Evolutionary conservation across 2,329 filamentous ascomycete genomes (phyloP), one percentile per base, ranked within the genome.

Genomic region (Alternaria postmessia): DNA sequence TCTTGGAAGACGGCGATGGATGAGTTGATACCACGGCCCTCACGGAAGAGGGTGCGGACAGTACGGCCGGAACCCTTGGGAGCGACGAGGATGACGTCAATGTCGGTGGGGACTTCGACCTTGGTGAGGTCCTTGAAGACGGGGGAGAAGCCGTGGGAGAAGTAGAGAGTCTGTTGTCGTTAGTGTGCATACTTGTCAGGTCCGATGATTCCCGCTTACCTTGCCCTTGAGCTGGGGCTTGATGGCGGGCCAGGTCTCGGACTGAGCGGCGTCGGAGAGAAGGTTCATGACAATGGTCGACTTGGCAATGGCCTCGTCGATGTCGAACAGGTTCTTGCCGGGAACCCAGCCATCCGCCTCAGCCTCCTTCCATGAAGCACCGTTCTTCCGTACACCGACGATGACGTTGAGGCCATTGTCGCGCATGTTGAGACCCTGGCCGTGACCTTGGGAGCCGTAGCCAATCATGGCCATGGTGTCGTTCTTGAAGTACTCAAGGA

Each of bases 111-210:
- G 67, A 97, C 92, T 66, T 99, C 95, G 80, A 99, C 95, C 84
- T 97, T 96, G 88, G 95, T 99, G 80, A 95, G 90, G 82, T 97
- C 91, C 88, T 97, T 97, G 92, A 99, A 99, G 84, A 99, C 94
- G 80, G 95, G 95, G 67, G 95, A 98, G 92, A 99, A 99, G 79
- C 95, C 95, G 89, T 99, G 95, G 74, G 95, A 98, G 89, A 99
- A 99, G 91, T 99, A 99, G 75, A 99, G 92, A 64, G 95, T 99
- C 94, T 95, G 68, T 6, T 14, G 3, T 1, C 5, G 48, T 74
- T 54, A 73, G 65, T 18, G 8, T 38, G 24, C 14, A 46, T 38
- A 28, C 43, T 46, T 24, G 52, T 65, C 78, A 64, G 8, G 78
- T 71, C 51, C 26, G 51, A 41, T 39, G 34, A 63, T 59, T 39